These are phyloP conservation scores for Mrakia frigida DNA, from an alignment of 768 basidiomycete species.

Conservation along the genomic window DNA sequence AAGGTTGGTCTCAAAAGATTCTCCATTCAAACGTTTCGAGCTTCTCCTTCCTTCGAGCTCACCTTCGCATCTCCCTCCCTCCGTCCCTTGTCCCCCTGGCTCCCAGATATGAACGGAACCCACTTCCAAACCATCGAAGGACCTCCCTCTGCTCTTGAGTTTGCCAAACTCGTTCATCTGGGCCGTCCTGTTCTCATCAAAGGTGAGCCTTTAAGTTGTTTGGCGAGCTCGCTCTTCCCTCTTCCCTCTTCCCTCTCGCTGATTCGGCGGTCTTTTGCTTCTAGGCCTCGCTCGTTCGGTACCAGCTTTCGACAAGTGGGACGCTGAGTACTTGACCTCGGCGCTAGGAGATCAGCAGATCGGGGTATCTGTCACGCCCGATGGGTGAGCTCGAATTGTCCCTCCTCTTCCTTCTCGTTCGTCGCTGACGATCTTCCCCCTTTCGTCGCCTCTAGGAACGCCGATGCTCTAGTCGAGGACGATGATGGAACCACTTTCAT, in stretches of 20 bases:
- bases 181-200: conserved; percentile 69
- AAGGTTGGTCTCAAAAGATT: conserved; percentile 1
- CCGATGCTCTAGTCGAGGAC: conserved; percentile 52
- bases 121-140: conserved; percentile 43
- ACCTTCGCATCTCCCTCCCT: not conserved
- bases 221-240: not conserved
- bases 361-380: conserved; percentile 74
- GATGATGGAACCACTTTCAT: conserved; percentile 62
- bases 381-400: conserved; percentile 56
- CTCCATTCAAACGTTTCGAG: not conserved
- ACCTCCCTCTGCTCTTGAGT: conserved; percentile 64
- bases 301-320: conserved; percentile 57
- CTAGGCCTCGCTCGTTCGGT: conserved; percentile 26
- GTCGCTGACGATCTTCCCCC: not conserved
- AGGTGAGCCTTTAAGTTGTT: conserved; percentile 41
- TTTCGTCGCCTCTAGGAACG: conserved; percentile 23
- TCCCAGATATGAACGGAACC: conserved; percentile 37
- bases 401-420: conserved; percentile 2
- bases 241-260: not conserved
- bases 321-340: conserved; percentile 57
- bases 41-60: not conserved
- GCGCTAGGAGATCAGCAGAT: conserved; percentile 55
- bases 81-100: not conserved
- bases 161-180: conserved; percentile 61
- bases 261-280: not conserved